phyloP scores from a whole-genome alignment of 441 rosid species.

The Aleurites moluccanus region DNA sequence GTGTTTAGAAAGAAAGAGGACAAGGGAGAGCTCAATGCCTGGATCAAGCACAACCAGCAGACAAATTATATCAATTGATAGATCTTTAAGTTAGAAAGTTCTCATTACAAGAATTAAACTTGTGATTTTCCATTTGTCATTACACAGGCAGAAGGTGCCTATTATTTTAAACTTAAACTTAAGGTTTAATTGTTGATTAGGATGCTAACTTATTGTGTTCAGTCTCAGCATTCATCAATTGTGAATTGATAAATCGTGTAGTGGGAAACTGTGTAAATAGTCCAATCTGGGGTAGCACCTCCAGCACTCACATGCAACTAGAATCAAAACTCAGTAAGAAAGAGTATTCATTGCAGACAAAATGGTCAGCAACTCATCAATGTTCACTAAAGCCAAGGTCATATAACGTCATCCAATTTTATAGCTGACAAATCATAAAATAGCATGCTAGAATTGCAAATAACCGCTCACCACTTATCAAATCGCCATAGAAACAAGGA shows the following conservation, averaged over 20 bases:
- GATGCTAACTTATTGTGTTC: not conserved
- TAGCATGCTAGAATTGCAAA: not conserved
- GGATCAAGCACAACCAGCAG: not conserved
- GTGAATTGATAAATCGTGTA: not conserved
- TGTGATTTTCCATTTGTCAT: not conserved
- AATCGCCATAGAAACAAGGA: slow-evolving; percentile 95
- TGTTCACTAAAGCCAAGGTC: not conserved
- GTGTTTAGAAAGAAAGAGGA: not conserved
- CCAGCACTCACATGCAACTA: not conserved
- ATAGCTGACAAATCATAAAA: not conserved
- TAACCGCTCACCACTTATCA: slow-evolving; percentile 69
- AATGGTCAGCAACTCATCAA: not conserved
- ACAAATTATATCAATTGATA: not conserved
- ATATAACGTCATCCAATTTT: not conserved
- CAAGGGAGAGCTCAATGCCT: not conserved
- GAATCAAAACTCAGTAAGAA: not conserved
- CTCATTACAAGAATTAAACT: not conserved
- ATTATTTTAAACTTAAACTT: slow-evolving; percentile 3
- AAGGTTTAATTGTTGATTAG: not conserved
- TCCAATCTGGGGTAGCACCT: not conserved
- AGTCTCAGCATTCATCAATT: not conserved
- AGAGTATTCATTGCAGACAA: not conserved
- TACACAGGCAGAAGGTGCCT: not conserved
- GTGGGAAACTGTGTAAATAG: not conserved
- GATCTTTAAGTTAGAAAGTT: not conserved